A percentile compares a stretch with the other conserved stretches of the same genome.
Evolutionary conservation across 306 rosid genomes (phyloP).

Genomic region (Hylodesmum podocarpum): DNA sequence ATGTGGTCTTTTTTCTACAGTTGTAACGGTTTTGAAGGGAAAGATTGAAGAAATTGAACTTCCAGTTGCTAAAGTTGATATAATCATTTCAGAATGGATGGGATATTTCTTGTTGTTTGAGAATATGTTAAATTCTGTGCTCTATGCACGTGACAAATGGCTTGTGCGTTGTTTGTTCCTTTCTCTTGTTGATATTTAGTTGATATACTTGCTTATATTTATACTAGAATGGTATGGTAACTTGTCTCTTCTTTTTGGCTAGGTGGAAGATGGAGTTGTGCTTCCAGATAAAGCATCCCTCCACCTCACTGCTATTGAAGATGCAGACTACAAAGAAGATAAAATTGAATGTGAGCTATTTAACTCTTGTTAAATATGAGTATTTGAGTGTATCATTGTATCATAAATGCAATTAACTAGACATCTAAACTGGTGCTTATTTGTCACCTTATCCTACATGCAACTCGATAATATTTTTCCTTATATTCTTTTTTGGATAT

Average conservation of each 20-base stretch:
- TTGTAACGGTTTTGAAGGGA: slow-evolving; percentile 90
- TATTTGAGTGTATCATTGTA: slow-evolving; percentile 17
- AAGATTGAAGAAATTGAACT: slow-evolving; percentile 96
- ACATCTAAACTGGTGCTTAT: slow-evolving; percentile 3
- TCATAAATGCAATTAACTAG: not conserved
- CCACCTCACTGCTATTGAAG: slow-evolving; percentile 86
- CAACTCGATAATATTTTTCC: not conserved
- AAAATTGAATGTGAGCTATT: slow-evolving; percentile 90
- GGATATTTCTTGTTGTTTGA: slow-evolving; percentile 96
- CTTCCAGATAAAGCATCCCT: slow-evolving; percentile 92
- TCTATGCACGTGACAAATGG: slow-evolving; percentile 99
- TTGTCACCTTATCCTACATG: not conserved
- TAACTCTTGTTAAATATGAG: slow-evolving; percentile 18
- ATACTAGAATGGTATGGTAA: not conserved
- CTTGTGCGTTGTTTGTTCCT: slow-evolving; percentile 58
- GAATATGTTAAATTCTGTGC: slow-evolving; percentile 93
- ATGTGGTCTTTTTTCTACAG: slow-evolving; percentile 41
- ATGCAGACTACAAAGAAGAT: slow-evolving; percentile 96
- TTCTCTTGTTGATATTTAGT: not conserved
- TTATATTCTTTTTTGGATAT: not conserved
- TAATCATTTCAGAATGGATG: slow-evolving; percentile 99
- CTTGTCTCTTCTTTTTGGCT: not conserved
- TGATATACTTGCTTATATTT: not conserved
- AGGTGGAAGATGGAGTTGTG: slow-evolving; percentile 82
- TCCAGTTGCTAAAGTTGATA: slow-evolving; percentile 90